A percentile compares a stretch with the other conserved stretches of the same genome.
Evolutionary conservation across 2,329 filamentous ascomycete species (phyloP).

Genomic region (Aspergillus brasiliensis): DNA sequence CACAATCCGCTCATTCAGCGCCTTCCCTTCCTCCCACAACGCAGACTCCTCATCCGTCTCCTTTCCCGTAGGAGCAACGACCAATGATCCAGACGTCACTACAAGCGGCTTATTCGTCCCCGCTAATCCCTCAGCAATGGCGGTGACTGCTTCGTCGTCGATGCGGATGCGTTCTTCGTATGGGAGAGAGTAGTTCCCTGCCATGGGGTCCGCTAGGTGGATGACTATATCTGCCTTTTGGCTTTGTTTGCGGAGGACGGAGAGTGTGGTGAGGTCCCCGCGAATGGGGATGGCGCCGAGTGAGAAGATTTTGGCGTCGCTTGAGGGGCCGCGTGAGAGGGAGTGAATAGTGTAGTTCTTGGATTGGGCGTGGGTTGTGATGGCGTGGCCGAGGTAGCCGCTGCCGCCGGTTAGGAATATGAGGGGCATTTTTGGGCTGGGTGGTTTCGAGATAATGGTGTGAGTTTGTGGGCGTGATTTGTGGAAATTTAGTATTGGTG

Average conservation of each 20-base stretch:
- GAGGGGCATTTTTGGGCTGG: neutral
- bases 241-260: slow-evolving; percentile 34
- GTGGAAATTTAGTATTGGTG: neutral
- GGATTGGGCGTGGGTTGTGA: slow-evolving; percentile 39
- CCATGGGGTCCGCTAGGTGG: slow-evolving; percentile 43
- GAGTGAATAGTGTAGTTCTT: slow-evolving; percentile 43
- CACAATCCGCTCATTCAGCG: slow-evolving; percentile 28
- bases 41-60: slow-evolving; percentile 33
- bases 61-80: slow-evolving; percentile 24
- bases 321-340: slow-evolving; percentile 41
- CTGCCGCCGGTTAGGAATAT: slow-evolving; percentile 49
- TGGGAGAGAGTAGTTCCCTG: slow-evolving; percentile 43
- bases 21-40: slow-evolving; percentile 3
- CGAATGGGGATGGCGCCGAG: slow-evolving; percentile 37
- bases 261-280: slow-evolving; percentile 40
- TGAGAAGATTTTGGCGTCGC: slow-evolving; percentile 29
- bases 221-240: slow-evolving; percentile 42
- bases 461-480: neutral
- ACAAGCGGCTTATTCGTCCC: slow-evolving; percentile 40
- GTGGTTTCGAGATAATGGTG: neutral
- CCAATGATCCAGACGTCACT: slow-evolving; percentile 41
- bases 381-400: slow-evolving; percentile 47
- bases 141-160: slow-evolving; percentile 41
- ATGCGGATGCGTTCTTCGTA: slow-evolving; percentile 28
- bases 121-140: slow-evolving; percentile 37